Base-by-base conservation (phyloP, 2,329 filamentous ascomycete species). In the Fusarium stilboides region DNA sequence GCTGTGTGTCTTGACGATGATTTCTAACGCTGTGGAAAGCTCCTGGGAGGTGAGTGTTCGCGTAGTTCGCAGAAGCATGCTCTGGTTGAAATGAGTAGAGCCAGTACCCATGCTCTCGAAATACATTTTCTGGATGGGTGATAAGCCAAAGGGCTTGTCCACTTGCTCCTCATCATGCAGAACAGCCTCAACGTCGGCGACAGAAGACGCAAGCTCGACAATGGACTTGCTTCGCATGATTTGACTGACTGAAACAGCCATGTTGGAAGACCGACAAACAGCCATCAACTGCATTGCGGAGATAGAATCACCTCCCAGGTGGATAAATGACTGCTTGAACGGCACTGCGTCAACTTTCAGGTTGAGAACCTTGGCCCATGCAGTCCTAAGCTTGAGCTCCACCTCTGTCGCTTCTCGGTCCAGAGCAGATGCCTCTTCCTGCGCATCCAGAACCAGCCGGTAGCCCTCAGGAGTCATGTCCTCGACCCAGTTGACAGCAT, bases 221-320 rank as follows among this genome's bases (percentile, higher is more conserved):
- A 72, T 66, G 19, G 70, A 72, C 45, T 68, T 72, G 69, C 57
- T 51, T 33, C 57, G 59, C 63, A 72, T 72, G 10, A 72, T 72
- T 33, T 72, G 69, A 2, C 66, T 33, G 14, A 72, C 63, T 0
- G 70, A 61, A 3, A 72, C 20, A 42, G 53, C 43, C 46, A 72
- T 68, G 7, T 61, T 24, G 2, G 22, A 59, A 14, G 69, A 63
- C n/a, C 69, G 61, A 1, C 70, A 72, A 20, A 62, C 22, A 0
- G 70, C 66, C 59, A 72, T 72, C 5, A 72, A n/a, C 51, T 70
- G 54, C 69, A 72, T 72, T 0, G 70, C 70, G 0, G 70, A 72
- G 24, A 72, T 72, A 1, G 70, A 72, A 31, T 72, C 70, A 1
- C 70, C 70, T 31, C 70, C 69, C 2, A 72, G 34, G 24, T 57